Percentiles rank a stretch among this genome's conserved stretches.
Conservation (phyloP, 225 moss, liverwort and hornwort species). For the Physcomitrium patens region DNA sequence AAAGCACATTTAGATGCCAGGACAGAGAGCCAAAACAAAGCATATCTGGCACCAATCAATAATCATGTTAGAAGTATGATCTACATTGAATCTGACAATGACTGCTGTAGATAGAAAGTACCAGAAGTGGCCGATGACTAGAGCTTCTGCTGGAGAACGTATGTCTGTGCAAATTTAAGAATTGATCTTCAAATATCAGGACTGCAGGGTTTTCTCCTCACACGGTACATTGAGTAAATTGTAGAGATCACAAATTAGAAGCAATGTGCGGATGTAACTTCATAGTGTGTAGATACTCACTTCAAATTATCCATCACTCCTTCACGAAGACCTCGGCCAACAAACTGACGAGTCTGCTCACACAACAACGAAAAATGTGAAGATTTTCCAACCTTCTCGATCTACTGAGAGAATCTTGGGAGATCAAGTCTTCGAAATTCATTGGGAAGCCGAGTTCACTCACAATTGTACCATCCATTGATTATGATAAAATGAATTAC, state of each 20-base stretch:
- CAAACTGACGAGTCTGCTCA: slow-evolving; percentile 82
- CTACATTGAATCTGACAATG: slow-evolving; percentile 1
- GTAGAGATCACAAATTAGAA: background rate
- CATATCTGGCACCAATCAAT: slow-evolving; percentile 63
- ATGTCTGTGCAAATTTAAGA: background rate
- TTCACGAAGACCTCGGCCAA: slow-evolving; percentile 93
- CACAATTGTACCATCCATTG: background rate
- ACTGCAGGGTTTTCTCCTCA: background rate
- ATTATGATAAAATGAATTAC: background rate
- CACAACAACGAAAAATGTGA: slow-evolving; percentile 20
- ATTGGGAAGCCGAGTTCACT: background rate
- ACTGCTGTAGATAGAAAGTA: background rate
- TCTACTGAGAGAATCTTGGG: background rate
- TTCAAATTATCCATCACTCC: slow-evolving; percentile 81
- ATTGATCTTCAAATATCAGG: background rate
- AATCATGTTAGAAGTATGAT: background rate
- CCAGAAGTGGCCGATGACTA: slow-evolving; percentile 8
- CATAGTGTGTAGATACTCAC: slow-evolving; percentile 45
- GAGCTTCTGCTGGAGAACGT: background rate
- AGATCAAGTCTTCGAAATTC: background rate
- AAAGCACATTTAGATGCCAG: slow-evolving; percentile 80
- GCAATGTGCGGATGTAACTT: slow-evolving; percentile 11
- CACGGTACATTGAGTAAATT: background rate
- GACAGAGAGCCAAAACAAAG: slow-evolving; percentile 88
- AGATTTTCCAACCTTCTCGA: background rate